These are phyloP conservation scores for Mycena albidolilacea DNA, from an alignment of 768 basidiomycete species.

Conservation along the genomic window DNA sequence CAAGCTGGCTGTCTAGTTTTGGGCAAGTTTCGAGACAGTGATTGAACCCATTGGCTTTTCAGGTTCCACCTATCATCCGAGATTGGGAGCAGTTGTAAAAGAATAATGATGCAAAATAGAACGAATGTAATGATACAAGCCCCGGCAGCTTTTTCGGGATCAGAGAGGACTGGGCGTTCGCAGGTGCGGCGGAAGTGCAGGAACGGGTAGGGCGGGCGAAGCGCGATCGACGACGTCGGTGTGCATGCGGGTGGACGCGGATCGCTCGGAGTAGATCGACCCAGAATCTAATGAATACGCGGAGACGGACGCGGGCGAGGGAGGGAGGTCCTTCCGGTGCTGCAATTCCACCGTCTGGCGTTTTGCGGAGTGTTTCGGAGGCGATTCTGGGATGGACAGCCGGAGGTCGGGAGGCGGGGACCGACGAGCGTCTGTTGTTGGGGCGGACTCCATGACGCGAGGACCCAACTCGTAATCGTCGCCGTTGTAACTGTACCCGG, in stretches of 20 bases:
- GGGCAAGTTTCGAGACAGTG: too few species aligned
- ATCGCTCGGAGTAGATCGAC: constrained; percentile 35
- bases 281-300: constrained; percentile 25
- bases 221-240: constrained; percentile 25
- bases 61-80: too few species aligned
- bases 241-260: constrained; percentile 21
- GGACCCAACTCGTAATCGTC: too few species aligned
- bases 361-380: constrained; percentile 7
- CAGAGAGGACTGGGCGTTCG: background rate
- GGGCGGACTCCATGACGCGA: background rate
- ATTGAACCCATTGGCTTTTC: too few species aligned
- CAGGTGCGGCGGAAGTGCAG: constrained; percentile 18
- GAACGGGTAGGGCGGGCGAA: constrained; percentile 19
- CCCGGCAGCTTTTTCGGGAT: background rate
- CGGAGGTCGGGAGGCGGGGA: constrained; percentile 21
- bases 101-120: too few species aligned
- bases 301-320: constrained; percentile 5
- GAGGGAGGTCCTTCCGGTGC: background rate
- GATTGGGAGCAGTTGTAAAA: too few species aligned
- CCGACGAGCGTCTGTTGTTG: background rate
- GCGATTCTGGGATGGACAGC: constrained; percentile 16
- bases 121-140: background rate
- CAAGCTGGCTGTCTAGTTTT: too few species aligned
- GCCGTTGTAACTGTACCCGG: background rate
- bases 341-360: background rate